Base-by-base conservation (phyloP, 1,284 basidiomycete genomes). In the Schizophyllum amplum region DNA sequence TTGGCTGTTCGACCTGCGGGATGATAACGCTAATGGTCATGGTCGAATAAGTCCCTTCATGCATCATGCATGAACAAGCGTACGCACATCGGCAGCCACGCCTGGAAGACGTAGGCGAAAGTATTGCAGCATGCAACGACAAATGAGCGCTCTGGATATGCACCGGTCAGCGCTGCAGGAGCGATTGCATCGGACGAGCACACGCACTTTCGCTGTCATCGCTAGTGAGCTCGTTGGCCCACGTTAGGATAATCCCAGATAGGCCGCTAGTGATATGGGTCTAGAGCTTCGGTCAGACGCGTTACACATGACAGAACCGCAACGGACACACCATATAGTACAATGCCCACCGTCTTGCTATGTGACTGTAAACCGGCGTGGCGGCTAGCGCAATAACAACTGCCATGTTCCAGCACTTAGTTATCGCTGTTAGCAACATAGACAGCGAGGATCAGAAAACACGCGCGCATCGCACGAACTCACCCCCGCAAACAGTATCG, bases 401-500 rank as follows among this genome's bases (percentile, higher is more conserved):
- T 3, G 68, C 61, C 58, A 72, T 69, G 22, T 64, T 67, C 68
- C 69, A 72, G n/a, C 11, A 63, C 65, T 72, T 74, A 25, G 11
- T 6, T n/a, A n/a, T n/a, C n/a, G n/a, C n/a, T n/a, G n/a, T n/a
- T n/a, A n/a, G n/a, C n/a, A n/a, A n/a, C n/a, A n/a, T n/a, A n/a
- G n/a, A n/a, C n/a, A n/a, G n/a, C n/a, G n/a, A 42, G 47, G 20
- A 33, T 26, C 6, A n/a, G n/a, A 49, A 5, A n/a, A 6, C 2
- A 7, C 24, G 20, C 4, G 7, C 9, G 26, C 27, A 4, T 2
- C 24, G 50, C 13, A 6, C 17, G 24, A 15, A 63, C 72, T 56
- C 51, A 74, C 72, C 17, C 71, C 73, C 7, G 73, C 72, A 9
- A 75, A 68, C 27, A 78, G 71, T 57, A 75, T 76, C 17, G 81